Percentiles rank a stretch among this genome's conserved stretches.
Evolutionary conservation across 306 rosid species (phyloP).

Genomic region (Abrus precatorius): DNA sequence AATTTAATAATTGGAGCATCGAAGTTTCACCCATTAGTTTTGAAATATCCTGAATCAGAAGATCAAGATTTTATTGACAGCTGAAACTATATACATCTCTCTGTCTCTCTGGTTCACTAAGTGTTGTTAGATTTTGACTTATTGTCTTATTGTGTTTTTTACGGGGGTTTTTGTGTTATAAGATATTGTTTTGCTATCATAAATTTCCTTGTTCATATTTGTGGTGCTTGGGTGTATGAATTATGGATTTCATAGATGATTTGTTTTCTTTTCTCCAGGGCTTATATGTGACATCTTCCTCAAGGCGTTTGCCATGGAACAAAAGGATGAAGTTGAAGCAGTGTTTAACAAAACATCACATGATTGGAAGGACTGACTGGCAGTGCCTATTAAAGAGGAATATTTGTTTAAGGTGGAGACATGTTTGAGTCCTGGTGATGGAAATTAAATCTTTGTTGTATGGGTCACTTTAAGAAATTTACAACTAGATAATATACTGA

Average conservation of each 20-base stretch:
- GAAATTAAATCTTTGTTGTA: constrained; percentile 30
- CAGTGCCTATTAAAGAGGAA: constrained; percentile 52
- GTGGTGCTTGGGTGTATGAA: constrained; percentile 1
- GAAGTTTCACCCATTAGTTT: neutral
- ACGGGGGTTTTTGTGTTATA: constrained; percentile 15
- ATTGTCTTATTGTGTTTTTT: neutral
- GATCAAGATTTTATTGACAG: constrained; percentile 19
- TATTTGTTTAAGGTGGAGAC: constrained; percentile 68
- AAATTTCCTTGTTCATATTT: constrained; percentile 23
- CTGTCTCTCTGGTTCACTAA: neutral
- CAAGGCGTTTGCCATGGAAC: constrained; percentile 69
- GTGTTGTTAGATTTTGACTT: constrained; percentile 3
- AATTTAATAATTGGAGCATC: constrained; percentile 4
- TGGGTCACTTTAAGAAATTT: constrained; percentile 34
- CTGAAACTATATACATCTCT: neutral
- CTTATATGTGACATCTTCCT: constrained; percentile 61
- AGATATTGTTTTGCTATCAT: constrained; percentile 3
- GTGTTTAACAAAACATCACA: constrained; percentile 59
- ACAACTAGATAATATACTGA: constrained; percentile 27
- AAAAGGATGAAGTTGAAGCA: constrained; percentile 70
- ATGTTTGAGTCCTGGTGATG: constrained; percentile 35
- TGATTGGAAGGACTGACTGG: constrained; percentile 65
- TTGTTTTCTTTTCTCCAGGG: constrained; percentile 59
- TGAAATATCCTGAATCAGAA: constrained; percentile 20
- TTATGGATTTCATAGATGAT: constrained; percentile 23